Evolutionary conservation across 176 grass and related monocot species (phyloP).

Genomic region (Guadua angustifolia): DNA sequence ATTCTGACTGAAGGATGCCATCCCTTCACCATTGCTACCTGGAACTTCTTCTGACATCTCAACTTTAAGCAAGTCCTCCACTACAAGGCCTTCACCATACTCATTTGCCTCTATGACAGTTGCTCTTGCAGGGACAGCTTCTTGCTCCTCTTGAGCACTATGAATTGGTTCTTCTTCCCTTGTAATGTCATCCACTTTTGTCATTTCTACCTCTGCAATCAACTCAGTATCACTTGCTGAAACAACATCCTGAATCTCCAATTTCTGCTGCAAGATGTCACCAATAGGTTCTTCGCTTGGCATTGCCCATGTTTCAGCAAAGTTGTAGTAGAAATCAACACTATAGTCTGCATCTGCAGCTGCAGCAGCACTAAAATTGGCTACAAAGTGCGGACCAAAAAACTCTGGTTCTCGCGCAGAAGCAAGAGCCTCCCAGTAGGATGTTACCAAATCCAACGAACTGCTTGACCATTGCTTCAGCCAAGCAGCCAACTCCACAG

Average conservation of each 20-base stretch:
- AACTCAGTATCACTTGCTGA: constrained; percentile 14
- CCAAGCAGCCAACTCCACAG: constrained; percentile 59
- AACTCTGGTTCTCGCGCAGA: constrained; percentile 39
- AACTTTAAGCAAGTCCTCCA: constrained; percentile 24
- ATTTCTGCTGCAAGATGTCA: constrained; percentile 18
- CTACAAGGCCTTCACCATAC: background rate
- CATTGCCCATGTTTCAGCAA: constrained; percentile 32
- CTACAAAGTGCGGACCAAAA: constrained; percentile 42
- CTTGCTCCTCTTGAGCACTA: constrained; percentile 23
- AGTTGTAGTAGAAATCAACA: constrained; percentile 44
- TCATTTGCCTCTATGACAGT: background rate
- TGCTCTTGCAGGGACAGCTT: background rate
- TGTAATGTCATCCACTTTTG: constrained; percentile 22
- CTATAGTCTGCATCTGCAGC: constrained; percentile 39
- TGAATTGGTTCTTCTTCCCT: background rate
- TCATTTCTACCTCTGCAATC: constrained; percentile 27
- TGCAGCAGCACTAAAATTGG: constrained; percentile 64
- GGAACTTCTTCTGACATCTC: constrained; percentile 39
- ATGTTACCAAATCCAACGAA: constrained; percentile 52
- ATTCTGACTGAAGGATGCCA: background rate
- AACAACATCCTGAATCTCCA: constrained; percentile 33
- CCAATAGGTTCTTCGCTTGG: constrained; percentile 31
- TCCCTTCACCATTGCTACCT: constrained; percentile 30
- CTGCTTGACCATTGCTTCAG: constrained; percentile 63
- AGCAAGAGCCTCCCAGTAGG: constrained; percentile 38